Base-by-base conservation (phyloP, 1,139 yeast species). In the Suhomyces yuchorum region DNA sequence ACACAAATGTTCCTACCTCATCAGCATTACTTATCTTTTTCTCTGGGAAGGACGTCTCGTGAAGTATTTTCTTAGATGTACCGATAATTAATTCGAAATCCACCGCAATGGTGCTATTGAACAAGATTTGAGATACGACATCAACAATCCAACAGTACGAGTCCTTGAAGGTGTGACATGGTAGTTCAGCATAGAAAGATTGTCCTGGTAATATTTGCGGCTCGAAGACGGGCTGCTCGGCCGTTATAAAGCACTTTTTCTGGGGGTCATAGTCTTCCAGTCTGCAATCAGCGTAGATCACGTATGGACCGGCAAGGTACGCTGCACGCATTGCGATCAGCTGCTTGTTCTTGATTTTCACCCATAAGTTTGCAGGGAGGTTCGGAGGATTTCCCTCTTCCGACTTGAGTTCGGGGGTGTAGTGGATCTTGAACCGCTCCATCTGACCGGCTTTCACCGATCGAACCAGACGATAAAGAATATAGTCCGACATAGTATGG, bases 291-390 rank as follows among this genome's bases (percentile, higher is more conserved):
- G 85, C 93, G 59, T 92, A 93, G 2, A 93, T 64, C n/a, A 87
- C 79, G 60, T 82, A 92, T 0, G 99, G 99, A 0, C 98, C 99
- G 37, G 91, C 85, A 22, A 93, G 69, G 61, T 86, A 89, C 0
- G 96, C 96, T 0, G 98, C 97, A 41, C 97, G 68, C 56, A 88
- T 68, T 0, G 97, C 83, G 9, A 88, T 65, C 48, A 84, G 82
- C 58, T 90, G 96, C 5, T 73, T 74, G 64, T 93, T 93, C 56
- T 82, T 82, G 35, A 93, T 78, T 54, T 82, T 83, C 14, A 92
- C 70, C 82, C 84, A 87, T 14, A 75, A 56, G 40, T 58, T 66
- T 3, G 67, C 56, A 3, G 74, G 68, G 15, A 43, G 47, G 33
- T 14, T 59, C 6, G 42, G 38, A 11, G 43, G 43, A 2, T 26